Conservation (phyloP, 1,139 yeast genomes). For the Yamadazyma conglobata region DNA sequence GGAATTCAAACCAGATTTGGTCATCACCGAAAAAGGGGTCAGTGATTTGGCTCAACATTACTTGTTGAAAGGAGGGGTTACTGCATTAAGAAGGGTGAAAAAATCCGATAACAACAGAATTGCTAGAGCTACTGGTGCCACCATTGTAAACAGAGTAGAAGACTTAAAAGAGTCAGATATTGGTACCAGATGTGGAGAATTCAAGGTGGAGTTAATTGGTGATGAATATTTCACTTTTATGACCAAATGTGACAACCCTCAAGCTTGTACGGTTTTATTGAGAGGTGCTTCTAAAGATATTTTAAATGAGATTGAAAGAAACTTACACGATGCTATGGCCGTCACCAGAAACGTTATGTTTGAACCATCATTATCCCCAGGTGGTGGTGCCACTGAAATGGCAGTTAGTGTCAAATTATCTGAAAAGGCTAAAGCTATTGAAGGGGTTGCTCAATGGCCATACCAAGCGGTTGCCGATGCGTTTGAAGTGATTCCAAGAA, state of each 20-base stretch:
- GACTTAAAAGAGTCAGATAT: slow-evolving; percentile 88
- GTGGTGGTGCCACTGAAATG: slow-evolving; percentile 99
- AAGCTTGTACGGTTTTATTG: slow-evolving; percentile 88
- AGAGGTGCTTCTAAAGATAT: slow-evolving; percentile 98
- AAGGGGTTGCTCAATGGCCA: slow-evolving; percentile 98
- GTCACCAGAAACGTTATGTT: slow-evolving; percentile 94
- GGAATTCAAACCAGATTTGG: slow-evolving; percentile 86
- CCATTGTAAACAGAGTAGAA: slow-evolving; percentile 92
- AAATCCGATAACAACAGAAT: slow-evolving; percentile 96
- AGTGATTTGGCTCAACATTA: slow-evolving; percentile 98
- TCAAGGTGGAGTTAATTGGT: slow-evolving; percentile 92
- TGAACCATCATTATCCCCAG: slow-evolving; percentile 94
- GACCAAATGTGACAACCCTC: slow-evolving; percentile 77
- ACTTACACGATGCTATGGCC: slow-evolving; percentile 97
- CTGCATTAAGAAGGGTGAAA: slow-evolving; percentile 91
- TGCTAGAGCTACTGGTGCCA: slow-evolving; percentile 96
- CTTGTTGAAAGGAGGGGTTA: slow-evolving; percentile 86
- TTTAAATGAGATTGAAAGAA: slow-evolving; percentile 92
- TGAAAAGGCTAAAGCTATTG: slow-evolving; percentile 87
- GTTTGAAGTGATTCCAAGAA: slow-evolving; percentile 85
- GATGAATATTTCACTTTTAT: slow-evolving; percentile 94
- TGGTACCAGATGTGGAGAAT: slow-evolving; percentile 85
- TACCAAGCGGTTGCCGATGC: slow-evolving; percentile 99
- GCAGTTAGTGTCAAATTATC: slow-evolving; percentile 88
- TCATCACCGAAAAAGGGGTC: slow-evolving; percentile 97